These are phyloP conservation scores for Fremontodendron californicum DNA, from an alignment of 345 rosid species.

Conservation along the genomic window DNA sequence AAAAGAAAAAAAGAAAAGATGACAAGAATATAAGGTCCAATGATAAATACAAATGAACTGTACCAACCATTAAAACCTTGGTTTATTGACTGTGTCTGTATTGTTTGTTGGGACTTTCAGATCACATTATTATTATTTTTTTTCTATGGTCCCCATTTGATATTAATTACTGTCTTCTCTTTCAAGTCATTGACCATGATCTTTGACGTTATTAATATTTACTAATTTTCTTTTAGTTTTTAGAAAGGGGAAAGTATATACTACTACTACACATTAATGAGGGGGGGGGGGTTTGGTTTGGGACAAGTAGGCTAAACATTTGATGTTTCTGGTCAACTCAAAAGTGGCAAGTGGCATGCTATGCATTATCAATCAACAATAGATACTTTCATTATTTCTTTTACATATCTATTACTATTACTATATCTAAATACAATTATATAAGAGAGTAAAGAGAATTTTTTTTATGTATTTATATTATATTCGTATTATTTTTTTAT, in stretches of 20 bases:
- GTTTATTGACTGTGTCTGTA: neutral
- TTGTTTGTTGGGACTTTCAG: neutral
- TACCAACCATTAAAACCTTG: neutral
- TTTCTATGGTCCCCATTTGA: neutral
- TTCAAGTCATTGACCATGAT: neutral
- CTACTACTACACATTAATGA: neutral
- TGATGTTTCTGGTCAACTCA: neutral
- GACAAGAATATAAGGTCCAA: neutral
- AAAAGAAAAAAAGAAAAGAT: neutral
- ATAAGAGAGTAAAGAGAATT: too few species aligned
- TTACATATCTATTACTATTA: too few species aligned
- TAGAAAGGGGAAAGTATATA: neutral
- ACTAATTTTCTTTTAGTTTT: neutral
- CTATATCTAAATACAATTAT: too few species aligned
- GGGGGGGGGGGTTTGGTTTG: neutral
- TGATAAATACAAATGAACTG: neutral
- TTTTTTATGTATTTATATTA: too few species aligned
- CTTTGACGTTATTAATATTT: neutral
- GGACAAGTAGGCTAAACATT: neutral
- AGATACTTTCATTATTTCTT: too few species aligned
- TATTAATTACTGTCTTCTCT: constrained; percentile 1
- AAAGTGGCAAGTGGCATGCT: neutral
- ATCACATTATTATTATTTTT: neutral
- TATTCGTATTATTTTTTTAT: too few species aligned
- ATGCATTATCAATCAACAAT: neutral